Evolutionary conservation across 768 basidiomycete species (phyloP).

Genomic region (Phaeotremella skinneri): DNA sequence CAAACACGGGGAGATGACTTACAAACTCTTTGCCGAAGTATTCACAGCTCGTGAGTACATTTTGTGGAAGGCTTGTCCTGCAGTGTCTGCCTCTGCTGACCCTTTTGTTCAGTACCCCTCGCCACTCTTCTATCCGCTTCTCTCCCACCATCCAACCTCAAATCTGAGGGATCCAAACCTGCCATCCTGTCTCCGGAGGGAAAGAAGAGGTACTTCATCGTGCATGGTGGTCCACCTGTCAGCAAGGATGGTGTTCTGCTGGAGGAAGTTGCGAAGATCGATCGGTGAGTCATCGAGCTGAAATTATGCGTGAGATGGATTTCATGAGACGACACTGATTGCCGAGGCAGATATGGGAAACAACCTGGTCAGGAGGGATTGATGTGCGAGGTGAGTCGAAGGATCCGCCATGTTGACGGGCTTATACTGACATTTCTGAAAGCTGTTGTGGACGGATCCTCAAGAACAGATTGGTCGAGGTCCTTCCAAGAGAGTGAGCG

Average conservation of each 20-base stretch:
- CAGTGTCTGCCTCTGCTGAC: background rate
- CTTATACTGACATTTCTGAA: constrained; percentile 56
- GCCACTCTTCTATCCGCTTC: constrained; percentile 80
- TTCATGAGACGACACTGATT: background rate
- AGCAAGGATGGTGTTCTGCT: constrained; percentile 92
- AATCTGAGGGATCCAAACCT: constrained; percentile 51
- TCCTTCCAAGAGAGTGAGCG: constrained; percentile 84
- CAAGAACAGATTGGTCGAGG: constrained; percentile 84
- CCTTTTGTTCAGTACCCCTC: constrained; percentile 68
- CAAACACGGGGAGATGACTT: constrained; percentile 92
- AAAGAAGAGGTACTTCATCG: constrained; percentile 83
- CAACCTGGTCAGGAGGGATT: constrained; percentile 94
- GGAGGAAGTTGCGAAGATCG: constrained; percentile 84
- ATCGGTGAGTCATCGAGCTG: constrained; percentile 54
- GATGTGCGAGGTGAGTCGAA: constrained; percentile 70
- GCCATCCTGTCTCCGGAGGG: constrained; percentile 80
- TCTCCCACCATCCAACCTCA: constrained; percentile 55
- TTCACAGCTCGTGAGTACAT: constrained; percentile 75
- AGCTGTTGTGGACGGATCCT: constrained; percentile 83
- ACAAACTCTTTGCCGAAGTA: constrained; percentile 92
- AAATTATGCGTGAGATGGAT: background rate
- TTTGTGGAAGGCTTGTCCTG: too few relatives aligned
- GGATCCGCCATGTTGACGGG: background rate
- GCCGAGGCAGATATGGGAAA: constrained; percentile 59
- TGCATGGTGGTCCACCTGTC: constrained; percentile 87